Conservation (phyloP, 2,329 filamentous ascomycete species). For the Aspergillus sp. region DNA sequence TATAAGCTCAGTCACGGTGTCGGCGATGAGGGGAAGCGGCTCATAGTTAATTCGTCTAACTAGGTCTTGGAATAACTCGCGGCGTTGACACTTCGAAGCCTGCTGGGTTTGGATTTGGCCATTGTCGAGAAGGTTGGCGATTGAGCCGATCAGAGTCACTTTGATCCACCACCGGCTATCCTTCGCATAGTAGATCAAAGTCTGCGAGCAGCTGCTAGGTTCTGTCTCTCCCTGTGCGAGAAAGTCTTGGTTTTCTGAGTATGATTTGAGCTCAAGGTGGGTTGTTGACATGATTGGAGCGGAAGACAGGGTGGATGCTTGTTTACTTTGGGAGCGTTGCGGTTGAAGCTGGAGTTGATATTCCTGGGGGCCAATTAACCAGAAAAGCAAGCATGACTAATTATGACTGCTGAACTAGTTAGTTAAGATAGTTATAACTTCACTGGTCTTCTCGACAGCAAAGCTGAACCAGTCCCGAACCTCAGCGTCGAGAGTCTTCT, state of each 20-base stretch:
- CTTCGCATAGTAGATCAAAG: conserved; percentile 17
- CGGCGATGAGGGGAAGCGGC: conserved; percentile 15
- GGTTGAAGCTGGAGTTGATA: not conserved
- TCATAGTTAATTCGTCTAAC: conserved; percentile 16
- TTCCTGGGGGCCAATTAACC: not conserved
- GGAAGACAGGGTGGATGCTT: not conserved
- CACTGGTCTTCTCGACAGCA: not conserved
- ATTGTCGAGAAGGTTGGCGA: conserved; percentile 7
- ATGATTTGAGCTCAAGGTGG: conserved; percentile 9
- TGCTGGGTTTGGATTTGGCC: conserved; percentile 6
- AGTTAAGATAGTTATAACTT: too few relatives aligned
- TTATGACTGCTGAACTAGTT: not conserved
- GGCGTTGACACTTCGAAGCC: conserved; percentile 16
- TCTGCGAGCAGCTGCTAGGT: conserved; percentile 13
- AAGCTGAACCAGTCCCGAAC: too few relatives aligned
- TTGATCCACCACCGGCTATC: conserved; percentile 21
- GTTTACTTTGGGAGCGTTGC: not conserved
- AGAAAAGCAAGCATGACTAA: not conserved
- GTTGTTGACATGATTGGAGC: not conserved
- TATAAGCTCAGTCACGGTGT: conserved; percentile 22
- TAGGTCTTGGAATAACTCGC: conserved; percentile 16
- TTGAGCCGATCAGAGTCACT: conserved; percentile 15
- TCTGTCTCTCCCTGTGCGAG: conserved; percentile 2
- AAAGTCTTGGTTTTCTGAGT: conserved; percentile 11
- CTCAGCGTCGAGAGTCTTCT: too few relatives aligned